Percentiles rank a stretch among this genome's conserved stretches.
Evolutionary conservation across 2,329 filamentous ascomycete species (phyloP).

Genomic region (Fusarium napiforme): DNA sequence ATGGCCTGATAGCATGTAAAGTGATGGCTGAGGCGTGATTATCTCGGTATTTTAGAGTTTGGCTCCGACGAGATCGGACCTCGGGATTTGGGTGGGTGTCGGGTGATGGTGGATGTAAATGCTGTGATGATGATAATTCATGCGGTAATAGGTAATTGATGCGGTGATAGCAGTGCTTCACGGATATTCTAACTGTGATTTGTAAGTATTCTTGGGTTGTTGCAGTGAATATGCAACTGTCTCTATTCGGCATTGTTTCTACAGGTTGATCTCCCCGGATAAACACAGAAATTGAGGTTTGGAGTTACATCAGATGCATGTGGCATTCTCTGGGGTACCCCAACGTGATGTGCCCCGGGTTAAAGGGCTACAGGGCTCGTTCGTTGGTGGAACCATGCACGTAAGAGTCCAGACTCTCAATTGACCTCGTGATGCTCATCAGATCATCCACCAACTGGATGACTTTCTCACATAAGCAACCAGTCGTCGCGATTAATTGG

Average conservation of each 20-base stretch:
- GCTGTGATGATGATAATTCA: neutral
- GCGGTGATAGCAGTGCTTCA: neutral
- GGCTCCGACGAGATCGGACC: conserved; percentile 4
- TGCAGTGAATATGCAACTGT: neutral
- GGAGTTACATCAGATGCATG: conserved; percentile 5
- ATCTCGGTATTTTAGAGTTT: conserved; percentile 22
- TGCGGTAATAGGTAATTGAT: neutral
- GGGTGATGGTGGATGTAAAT: conserved; percentile 6
- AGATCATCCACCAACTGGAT: conserved; percentile 22
- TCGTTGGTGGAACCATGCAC: conserved; percentile 29
- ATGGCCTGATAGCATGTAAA: conserved; percentile 8
- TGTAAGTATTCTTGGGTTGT: neutral
- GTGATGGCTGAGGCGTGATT: conserved; percentile 16
- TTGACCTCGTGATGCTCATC: conserved; percentile 8
- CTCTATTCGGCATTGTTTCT: neutral
- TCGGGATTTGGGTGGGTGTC: neutral
- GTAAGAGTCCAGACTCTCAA: neutral
- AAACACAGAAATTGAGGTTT: neutral
- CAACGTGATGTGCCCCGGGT: neutral
- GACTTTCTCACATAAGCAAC: conserved; percentile 5
- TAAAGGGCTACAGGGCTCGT: neutral
- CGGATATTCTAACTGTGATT: neutral
- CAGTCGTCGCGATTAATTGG: neutral
- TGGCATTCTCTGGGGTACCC: conserved; percentile 15
- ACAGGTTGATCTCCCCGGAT: neutral